These are phyloP conservation scores for Lachnellula suecica DNA, from an alignment of 2,329 filamentous ascomycete species.

Conservation along the genomic window DNA sequence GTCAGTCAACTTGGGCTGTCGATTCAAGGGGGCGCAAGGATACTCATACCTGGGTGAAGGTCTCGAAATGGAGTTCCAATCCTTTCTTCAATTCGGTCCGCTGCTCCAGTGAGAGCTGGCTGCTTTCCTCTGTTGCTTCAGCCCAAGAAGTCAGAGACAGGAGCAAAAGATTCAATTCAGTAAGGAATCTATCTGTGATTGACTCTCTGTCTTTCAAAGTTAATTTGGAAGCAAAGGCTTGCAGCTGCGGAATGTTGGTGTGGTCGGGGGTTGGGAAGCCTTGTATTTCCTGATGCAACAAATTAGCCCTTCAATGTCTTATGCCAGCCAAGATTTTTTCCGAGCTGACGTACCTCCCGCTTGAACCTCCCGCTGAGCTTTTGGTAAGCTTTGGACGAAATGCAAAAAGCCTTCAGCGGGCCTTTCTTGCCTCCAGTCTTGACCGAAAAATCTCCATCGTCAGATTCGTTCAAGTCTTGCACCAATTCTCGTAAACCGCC, in stretches of 20 bases:
- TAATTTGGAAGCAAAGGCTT: neutral
- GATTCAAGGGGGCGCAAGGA: neutral
- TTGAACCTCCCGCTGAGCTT: neutral
- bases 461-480: neutral
- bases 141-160: neutral
- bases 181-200: neutral
- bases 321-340: no score
- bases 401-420: constrained; percentile 5
- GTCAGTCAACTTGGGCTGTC: no score
- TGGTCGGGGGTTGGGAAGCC: constrained; percentile 2
- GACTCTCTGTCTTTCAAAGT: constrained; percentile 4
- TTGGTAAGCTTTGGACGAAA: constrained; percentile 6
- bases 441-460: neutral
- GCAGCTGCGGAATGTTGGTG: constrained; percentile 6
- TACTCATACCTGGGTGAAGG: neutral
- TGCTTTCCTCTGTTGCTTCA: neutral
- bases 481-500: neutral
- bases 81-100: neutral
- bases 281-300: no score
- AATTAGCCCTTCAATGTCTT: no score
- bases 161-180: neutral
- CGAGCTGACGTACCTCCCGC: neutral
- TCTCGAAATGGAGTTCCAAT: neutral
- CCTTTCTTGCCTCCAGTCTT: neutral
- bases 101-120: neutral